Base-by-base conservation (phyloP, 192 early-diverging fungal species). In the Backusella parvicylindrica region DNA sequence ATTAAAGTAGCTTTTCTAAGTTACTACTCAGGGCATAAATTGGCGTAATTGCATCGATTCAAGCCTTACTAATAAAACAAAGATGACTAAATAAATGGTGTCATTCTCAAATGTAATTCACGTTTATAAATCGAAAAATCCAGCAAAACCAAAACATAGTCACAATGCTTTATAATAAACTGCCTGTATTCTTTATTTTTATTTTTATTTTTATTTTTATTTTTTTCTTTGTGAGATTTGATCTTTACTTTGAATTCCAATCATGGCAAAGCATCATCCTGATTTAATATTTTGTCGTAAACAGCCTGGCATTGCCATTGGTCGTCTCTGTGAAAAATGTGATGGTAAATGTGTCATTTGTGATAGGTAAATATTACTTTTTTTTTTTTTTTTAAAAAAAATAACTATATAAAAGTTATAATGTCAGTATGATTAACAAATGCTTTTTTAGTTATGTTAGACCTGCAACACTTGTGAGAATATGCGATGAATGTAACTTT, bases 401-500 rank as follows among this genome's bases (percentile, higher is more conserved):
- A 32, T 7, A 13, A 36, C 6, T 30, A 36, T 28, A 12, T n/a
- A n/a, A n/a, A n/a, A n/a, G 23, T 56, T 37, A 2, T 63, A 18
- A 11, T 30, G 13, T 30, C n/a, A 60, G 7, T 7, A 37, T 9
- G 11, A 38, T 72, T 50, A 41, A 2, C n/a, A 35, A n/a, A n/a
- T n/a, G n/a, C n/a, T n/a, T 16, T 16, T 65, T 47, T 40, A 89
- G 88, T 77, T 89, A 96, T 73, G 97, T 98, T 21, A 86, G 93
- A 15, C 96, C 95, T 65, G 90, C 93, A 47, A 97, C 94, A 41
- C 73, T 93, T 41, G 97, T 97, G 38, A 92, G 91, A 63, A 93
- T 97, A 53, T 98, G 97, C 79, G 95, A 96, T 75, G 96, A 98
- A 81, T 97, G 95, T 86, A 98, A 98, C 86, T 98, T 95, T 82